Percentiles rank a stretch among this genome's conserved stretches.
Evolutionary conservation across 1,284 basidiomycete genomes (phyloP).

Genomic region (Schizophyllum amplum): DNA sequence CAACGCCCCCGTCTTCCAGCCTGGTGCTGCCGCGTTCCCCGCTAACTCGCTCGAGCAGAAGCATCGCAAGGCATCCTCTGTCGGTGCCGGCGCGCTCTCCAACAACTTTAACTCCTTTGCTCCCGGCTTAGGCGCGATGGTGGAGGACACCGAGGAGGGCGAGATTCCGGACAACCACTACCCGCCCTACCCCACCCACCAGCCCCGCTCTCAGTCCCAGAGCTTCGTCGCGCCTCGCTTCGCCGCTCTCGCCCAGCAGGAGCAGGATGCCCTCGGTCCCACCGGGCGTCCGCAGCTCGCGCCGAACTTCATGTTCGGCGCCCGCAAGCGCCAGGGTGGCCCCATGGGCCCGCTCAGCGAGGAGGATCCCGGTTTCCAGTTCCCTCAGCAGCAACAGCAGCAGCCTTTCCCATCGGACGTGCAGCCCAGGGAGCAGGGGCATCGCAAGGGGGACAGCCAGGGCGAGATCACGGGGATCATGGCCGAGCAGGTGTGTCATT

Average conservation of each 20-base stretch:
- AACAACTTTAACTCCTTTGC: slow-evolving; percentile 62
- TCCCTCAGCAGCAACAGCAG: slow-evolving; percentile 61
- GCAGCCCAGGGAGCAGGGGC: slow-evolving; percentile 31
- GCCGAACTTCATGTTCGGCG: slow-evolving; percentile 84
- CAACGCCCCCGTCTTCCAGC: slow-evolving; percentile 66
- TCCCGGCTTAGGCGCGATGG: slow-evolving; percentile 73
- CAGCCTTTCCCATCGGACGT: slow-evolving; percentile 27
- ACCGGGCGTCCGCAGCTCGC: slow-evolving; percentile 84
- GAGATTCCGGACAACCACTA: slow-evolving; percentile 59
- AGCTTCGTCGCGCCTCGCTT: slow-evolving; percentile 84
- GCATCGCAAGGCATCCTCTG: slow-evolving; percentile 73
- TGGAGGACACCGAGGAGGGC: slow-evolving; percentile 73
- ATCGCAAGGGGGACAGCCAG: slow-evolving; percentile 49
- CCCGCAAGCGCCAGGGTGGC: slow-evolving; percentile 45
- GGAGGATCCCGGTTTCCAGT: slow-evolving; percentile 74
- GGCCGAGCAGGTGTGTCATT: slow-evolving; percentile 72
- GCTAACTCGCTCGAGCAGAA: slow-evolving; percentile 40
- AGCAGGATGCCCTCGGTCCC: slow-evolving; percentile 58
- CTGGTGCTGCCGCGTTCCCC: slow-evolving; percentile 51
- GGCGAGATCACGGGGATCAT: slow-evolving; percentile 80
- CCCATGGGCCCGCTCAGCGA: slow-evolving; percentile 68
- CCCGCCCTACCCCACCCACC: slow-evolving; percentile 42
- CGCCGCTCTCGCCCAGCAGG: slow-evolving; percentile 75
- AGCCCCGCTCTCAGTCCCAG: slow-evolving; percentile 67
- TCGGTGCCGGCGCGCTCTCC: slow-evolving; percentile 51